phyloP scores from a whole-genome alignment of 2,329 filamentous ascomycete species.

The Penicillium sp. region DNA sequence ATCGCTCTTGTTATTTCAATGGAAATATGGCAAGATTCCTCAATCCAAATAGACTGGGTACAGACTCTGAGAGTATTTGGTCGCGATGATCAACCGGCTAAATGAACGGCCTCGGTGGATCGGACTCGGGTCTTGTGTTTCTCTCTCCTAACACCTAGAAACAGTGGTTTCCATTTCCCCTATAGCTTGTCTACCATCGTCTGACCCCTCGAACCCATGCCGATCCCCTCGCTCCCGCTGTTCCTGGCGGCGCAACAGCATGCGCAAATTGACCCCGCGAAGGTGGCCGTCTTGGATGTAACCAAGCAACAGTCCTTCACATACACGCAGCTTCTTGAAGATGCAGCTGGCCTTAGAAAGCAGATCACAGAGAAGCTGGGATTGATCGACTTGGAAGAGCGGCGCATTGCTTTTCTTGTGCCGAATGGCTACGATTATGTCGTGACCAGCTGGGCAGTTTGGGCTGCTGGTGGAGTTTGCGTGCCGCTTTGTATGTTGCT shows the following conservation, averaged over 20 bases:
- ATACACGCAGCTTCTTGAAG: slow-evolving; percentile 39
- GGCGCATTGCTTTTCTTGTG: slow-evolving; percentile 37
- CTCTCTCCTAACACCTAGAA: neutral
- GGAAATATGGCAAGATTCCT: neutral
- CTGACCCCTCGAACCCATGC: slow-evolving; percentile 12
- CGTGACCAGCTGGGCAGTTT: slow-evolving; percentile 42
- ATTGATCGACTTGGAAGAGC: slow-evolving; percentile 35
- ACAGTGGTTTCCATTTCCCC: neutral
- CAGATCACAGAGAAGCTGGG: slow-evolving; percentile 32
- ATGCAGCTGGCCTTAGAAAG: slow-evolving; percentile 36
- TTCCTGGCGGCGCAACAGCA: slow-evolving; percentile 38
- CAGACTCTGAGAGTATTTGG: neutral
- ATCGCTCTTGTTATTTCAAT: neutral
- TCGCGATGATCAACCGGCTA: neutral
- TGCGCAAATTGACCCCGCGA: slow-evolving; percentile 30
- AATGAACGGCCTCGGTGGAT: neutral
- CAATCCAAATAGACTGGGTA: neutral
- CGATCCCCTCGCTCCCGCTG: slow-evolving; percentile 38
- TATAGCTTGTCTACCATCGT: neutral
- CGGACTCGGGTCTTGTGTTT: neutral
- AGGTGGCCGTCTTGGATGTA: slow-evolving; percentile 39
- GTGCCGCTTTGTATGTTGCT: slow-evolving; percentile 41
- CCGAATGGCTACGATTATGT: slow-evolving; percentile 44
- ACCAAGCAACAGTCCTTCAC: slow-evolving; percentile 40
- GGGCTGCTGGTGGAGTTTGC: slow-evolving; percentile 43